These are phyloP conservation scores for Clathrospora elynae DNA, from an alignment of 2,329 filamentous ascomycete species.

Conservation along the genomic window DNA sequence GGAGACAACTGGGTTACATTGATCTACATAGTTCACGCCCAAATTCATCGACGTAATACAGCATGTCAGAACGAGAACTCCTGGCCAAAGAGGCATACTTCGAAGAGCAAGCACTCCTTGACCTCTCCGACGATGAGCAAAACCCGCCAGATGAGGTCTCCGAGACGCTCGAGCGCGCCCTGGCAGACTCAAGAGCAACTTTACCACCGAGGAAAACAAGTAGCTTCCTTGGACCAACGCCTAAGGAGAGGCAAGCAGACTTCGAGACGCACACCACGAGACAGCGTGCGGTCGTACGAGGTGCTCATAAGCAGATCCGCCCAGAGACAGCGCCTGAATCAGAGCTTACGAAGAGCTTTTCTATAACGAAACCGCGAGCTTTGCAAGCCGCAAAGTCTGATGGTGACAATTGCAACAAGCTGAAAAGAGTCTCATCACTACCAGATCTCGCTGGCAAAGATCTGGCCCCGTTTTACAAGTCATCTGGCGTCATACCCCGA, in stretches of 20 bases:
- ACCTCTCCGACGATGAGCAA: conserved; percentile 38
- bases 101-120: conserved; percentile 35
- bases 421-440: conserved; percentile 34
- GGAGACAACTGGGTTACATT: too few relatives aligned
- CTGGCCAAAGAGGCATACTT: conserved; percentile 39
- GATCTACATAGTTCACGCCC: too few relatives aligned
- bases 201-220: conserved; percentile 25
- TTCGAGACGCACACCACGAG: conserved; percentile 30
- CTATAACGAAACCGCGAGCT: conserved; percentile 13
- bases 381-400: conserved; percentile 1
- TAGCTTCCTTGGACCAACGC: conserved; percentile 41
- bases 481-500: conserved; percentile 36
- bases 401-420: conserved; percentile 9
- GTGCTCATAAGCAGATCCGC: conserved; percentile 12
- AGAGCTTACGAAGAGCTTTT: conserved; percentile 21
- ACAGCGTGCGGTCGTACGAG: conserved; percentile 19
- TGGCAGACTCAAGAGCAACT: conserved; percentile 31
- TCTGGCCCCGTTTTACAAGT: conserved; percentile 35
- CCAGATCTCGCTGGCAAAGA: conserved; percentile 20
- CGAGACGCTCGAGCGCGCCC: conserved; percentile 22
- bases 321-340: conserved; percentile 28
- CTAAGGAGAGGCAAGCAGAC: conserved; percentile 35
- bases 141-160: conserved; percentile 19
- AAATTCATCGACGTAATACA: too few relatives aligned
- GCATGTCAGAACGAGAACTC: conserved; percentile 34